phyloP scores from a whole-genome alignment of 352 stramenopile genomes.

The Hyaloperonospora brassicae region DNA sequence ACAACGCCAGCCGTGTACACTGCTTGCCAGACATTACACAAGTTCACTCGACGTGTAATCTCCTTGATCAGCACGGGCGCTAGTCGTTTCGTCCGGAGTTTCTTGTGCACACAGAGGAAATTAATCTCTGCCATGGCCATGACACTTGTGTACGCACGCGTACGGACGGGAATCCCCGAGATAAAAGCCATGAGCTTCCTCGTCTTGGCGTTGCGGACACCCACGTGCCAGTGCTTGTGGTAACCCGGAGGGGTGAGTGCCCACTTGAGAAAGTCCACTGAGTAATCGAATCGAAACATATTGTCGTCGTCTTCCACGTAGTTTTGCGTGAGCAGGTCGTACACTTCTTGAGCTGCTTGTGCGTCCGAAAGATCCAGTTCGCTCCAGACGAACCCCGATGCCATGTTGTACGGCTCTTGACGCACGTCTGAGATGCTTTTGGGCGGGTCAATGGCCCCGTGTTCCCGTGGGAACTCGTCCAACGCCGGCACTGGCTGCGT shows the following conservation, averaged over 20 bases:
- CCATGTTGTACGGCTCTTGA: slow-evolving; percentile 94
- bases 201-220: slow-evolving; percentile 88
- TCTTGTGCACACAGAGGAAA: slow-evolving; percentile 99
- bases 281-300: slow-evolving; percentile 96
- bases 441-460: slow-evolving; percentile 89
- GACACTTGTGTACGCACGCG: slow-evolving; percentile 52
- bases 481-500: slow-evolving; percentile 84
- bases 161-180: slow-evolving; percentile 90
- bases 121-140: slow-evolving; percentile 96
- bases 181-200: slow-evolving; percentile 98
- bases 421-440: slow-evolving; percentile 90
- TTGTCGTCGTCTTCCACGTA: slow-evolving; percentile 99
- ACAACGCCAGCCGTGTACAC: slow-evolving; percentile 98
- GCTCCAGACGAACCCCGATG: slow-evolving; percentile 92
- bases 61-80: slow-evolving; percentile 99
- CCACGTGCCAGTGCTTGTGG: slow-evolving; percentile 91
- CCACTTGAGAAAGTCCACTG: slow-evolving; percentile 83
- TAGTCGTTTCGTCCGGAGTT: slow-evolving; percentile 92
- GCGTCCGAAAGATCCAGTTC: slow-evolving; percentile 87
- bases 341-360: slow-evolving; percentile 88
- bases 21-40: slow-evolving; percentile 90
- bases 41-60: slow-evolving; percentile 97
- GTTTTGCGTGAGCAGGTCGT: slow-evolving; percentile 96
- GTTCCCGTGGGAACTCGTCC: slow-evolving; percentile 58
- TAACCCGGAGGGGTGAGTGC: slow-evolving; percentile 93